phyloP scores from a whole-genome alignment of 768 basidiomycete genomes.

The Boletus coccyginus region DNA sequence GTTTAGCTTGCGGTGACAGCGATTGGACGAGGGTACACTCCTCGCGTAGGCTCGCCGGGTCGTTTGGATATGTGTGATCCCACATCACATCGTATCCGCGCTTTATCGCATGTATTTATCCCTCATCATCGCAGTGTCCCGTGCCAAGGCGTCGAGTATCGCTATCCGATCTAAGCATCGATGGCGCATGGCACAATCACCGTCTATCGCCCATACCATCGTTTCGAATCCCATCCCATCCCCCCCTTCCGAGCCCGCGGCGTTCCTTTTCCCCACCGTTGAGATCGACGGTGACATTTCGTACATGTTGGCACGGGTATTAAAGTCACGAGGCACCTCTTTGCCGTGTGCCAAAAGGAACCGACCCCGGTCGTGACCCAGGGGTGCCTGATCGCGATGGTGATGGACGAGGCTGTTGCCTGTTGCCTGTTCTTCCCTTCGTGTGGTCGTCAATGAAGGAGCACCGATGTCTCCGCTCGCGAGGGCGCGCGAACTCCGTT shows the following conservation, averaged over 20 bases:
- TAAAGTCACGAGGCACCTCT: slow-evolving; percentile 1
- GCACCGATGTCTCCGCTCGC: not conserved
- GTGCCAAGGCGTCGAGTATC: not conserved
- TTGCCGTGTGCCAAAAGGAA: not conserved
- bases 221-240: not conserved
- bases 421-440: not conserved
- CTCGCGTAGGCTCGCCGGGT: not conserved
- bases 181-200: not conserved
- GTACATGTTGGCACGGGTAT: not conserved
- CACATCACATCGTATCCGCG: not conserved
- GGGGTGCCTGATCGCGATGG: slow-evolving; percentile 18
- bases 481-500: not conserved
- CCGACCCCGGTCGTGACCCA: not conserved
- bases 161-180: not conserved
- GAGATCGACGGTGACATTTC: slow-evolving; percentile 1
- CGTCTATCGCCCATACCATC: not conserved
- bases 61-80: not conserved
- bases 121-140: not conserved
- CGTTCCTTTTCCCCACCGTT: not conserved
- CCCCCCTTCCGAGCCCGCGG: not conserved
- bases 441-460: slow-evolving; percentile 6
- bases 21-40: not conserved
- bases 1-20: not conserved
- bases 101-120: not conserved
- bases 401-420: not conserved